Conservation (phyloP, 768 basidiomycete species). For the Lentinula aciculospora region DNA sequence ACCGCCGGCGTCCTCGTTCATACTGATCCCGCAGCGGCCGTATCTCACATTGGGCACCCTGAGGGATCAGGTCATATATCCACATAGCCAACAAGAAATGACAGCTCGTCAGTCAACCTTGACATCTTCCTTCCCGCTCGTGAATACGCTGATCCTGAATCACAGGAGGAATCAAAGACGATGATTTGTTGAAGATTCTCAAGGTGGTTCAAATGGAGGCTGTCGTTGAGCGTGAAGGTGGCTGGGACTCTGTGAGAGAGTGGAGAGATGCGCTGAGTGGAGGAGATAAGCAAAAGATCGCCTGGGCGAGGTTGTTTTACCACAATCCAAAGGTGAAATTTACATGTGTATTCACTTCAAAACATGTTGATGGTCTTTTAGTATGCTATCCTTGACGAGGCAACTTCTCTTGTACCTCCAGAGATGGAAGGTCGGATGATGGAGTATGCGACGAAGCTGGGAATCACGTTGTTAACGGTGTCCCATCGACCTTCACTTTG, state of each 20-base stretch:
- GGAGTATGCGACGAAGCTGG: constrained; percentile 80
- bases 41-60: constrained; percentile 93
- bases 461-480: constrained; percentile 91
- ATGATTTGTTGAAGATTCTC: constrained; percentile 66
- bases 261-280: constrained; percentile 94
- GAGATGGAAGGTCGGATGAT: constrained; percentile 95
- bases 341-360: neutral
- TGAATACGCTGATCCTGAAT: neutral
- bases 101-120: constrained; percentile 47
- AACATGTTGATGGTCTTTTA: constrained; percentile 21
- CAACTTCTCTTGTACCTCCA: constrained; percentile 88
- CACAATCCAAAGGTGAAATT: constrained; percentile 78
- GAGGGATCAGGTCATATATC: constrained; percentile 95
- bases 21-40: constrained; percentile 92
- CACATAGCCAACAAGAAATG: constrained; percentile 82
- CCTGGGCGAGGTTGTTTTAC: constrained; percentile 96
- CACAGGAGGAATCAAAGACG: constrained; percentile 67
- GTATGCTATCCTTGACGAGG: constrained; percentile 97
- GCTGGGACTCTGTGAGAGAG: constrained; percentile 85
- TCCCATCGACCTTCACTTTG: constrained; percentile 93
- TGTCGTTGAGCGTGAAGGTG: constrained; percentile 93
- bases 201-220: constrained; percentile 76
- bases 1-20: constrained; percentile 83
- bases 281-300: constrained; percentile 95
- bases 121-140: neutral